phyloP scores from a whole-genome alignment of 257 asterid species.

The Coffea eugenioides region DNA sequence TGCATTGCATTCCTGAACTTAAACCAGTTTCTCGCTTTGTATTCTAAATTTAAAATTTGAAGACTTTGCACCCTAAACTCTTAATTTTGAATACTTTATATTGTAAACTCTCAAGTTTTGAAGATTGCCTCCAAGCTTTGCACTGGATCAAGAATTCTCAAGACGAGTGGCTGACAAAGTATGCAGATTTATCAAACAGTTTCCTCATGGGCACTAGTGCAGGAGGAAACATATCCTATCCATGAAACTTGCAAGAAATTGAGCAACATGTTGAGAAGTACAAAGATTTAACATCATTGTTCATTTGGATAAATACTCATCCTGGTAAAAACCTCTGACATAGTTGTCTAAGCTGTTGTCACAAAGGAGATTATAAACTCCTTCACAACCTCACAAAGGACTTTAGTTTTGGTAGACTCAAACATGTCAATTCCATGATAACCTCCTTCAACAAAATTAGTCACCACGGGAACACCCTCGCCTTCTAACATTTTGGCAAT shows the following conservation, averaged over 20 bases:
- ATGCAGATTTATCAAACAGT: no score
- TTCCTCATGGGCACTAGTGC: no score
- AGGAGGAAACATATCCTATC: no score
- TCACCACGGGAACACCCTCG: not conserved
- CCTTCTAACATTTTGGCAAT: slow-evolving; percentile 15
- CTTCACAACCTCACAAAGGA: not conserved
- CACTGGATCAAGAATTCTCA: no score
- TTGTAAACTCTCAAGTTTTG: no score
- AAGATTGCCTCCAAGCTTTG: no score
- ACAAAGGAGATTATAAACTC: not conserved
- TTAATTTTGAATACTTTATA: no score
- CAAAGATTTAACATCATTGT: not conserved
- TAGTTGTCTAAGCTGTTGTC: not conserved
- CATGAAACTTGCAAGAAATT: not conserved
- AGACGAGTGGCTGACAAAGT: no score
- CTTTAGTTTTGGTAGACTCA: not conserved
- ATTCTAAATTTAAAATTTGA: no score
- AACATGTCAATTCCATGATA: not conserved
- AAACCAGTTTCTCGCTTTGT: no score
- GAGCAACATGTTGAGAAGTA: not conserved
- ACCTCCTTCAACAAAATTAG: slow-evolving; percentile 13
- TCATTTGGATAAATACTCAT: not conserved
- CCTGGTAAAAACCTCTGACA: not conserved
- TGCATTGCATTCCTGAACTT: no score
- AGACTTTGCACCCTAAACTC: no score